Base-by-base conservation (phyloP, 371 early-diverging fungal species). In the Phascolomyces articulosus region DNA sequence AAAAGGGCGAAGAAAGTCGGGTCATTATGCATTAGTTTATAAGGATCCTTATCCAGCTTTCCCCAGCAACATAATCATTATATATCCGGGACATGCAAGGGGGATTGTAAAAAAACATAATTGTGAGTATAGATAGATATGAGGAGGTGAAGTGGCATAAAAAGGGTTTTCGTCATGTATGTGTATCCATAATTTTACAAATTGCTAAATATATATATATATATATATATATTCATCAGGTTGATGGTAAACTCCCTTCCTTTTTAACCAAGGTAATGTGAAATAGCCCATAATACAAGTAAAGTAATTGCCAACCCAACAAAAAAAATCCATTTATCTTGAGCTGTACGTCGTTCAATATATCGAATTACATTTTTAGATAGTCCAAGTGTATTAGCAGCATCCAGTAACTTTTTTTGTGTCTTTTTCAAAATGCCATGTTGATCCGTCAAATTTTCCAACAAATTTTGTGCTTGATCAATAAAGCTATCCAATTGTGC, bases 301-400 rank as follows among this genome's bases (percentile, higher is more conserved):
- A 86, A 60, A 24, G 91, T 88, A 44, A 90, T 68, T 21, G 86
- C 69, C 23, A 90, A 82, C n/a, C 91, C 92, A 3, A 80, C 90
- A 69, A 85, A 83, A 67, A 95, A 90, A 59, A 95, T 88, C 89
- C 90, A 93, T 68, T 87, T 88, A 76, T 95, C 95, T 58, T 91
- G 88, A 24, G 80, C 68, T 59, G 90, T 85, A 55, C 94, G 82
- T 61, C 92, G 87, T 70, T 95, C 94, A 68, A 95, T 94, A 67
- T 85, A 90, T 31, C 91, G 83, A 47, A 95, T 94, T 1, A 92
- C 88, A 64, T 87, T 88, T 29, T 89, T 86, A n/a, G 93, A 93
- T 54, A 95, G 72, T 8, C 95, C 95, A 10, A 95, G 77, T 4
- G 88, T 80, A 71, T 91, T 93, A 24, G 93, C 93, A 48, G 91